phyloP scores from a whole-genome alignment of 495 filamentous ascomycete species.

The Aspergillus kassunensis region DNA sequence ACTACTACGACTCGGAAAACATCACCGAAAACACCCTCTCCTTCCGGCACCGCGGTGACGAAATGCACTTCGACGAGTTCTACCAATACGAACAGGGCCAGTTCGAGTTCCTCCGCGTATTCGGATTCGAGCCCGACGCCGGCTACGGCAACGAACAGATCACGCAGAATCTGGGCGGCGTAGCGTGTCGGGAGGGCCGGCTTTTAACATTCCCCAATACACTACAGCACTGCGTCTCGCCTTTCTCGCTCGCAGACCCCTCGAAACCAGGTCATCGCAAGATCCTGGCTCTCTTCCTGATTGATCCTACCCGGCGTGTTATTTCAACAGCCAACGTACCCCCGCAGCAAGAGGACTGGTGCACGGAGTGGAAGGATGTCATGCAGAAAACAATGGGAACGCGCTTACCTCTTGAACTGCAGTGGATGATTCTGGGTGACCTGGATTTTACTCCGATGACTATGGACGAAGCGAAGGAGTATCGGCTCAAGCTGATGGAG shows the following conservation, averaged over 20 bases:
- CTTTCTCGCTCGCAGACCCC: conserved; percentile 42
- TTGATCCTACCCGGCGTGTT: conserved; percentile 46
- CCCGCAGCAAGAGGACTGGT: conserved; percentile 40
- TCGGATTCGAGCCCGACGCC: conserved; percentile 14
- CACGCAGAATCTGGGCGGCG: conserved; percentile 28
- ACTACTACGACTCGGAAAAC: conserved; percentile 57
- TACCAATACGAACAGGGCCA: conserved; percentile 19
- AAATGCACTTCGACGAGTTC: background rate
- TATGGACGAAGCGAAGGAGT: conserved; percentile 40
- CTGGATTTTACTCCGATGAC: conserved; percentile 15
- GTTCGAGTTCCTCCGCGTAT: conserved; percentile 17
- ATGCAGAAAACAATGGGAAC: conserved; percentile 25
- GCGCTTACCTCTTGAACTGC: too few species aligned
- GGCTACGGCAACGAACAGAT: background rate
- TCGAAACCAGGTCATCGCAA: conserved; percentile 48
- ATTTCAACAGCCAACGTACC: conserved; percentile 51
- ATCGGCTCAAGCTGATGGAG: conserved; percentile 45
- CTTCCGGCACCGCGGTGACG: conserved; percentile 39
- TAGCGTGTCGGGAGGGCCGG: conserved; percentile 19
- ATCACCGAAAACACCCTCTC: conserved; percentile 41
- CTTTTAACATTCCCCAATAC: conserved; percentile 23
- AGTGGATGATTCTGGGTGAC: too few species aligned
- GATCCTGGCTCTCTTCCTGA: conserved; percentile 50
- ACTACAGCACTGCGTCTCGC: conserved; percentile 46
- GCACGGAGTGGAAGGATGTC: conserved; percentile 12